These are phyloP conservation scores for Colletotrichum liaoningense DNA, from an alignment of 2,329 filamentous ascomycete genomes.

Conservation along the genomic window DNA sequence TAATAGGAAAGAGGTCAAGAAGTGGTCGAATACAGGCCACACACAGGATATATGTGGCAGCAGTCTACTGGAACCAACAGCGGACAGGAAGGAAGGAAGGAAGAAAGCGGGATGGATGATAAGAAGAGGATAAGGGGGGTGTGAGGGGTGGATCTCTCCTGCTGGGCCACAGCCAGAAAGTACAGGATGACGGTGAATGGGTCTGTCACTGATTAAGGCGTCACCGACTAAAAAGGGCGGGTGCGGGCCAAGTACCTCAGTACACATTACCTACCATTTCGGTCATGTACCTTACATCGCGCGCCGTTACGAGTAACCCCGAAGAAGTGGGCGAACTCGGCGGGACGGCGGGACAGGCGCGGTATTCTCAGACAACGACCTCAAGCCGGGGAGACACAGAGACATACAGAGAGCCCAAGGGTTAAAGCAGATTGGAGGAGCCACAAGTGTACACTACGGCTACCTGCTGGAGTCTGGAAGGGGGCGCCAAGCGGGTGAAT, in stretches of 20 bases:
- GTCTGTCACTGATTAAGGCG: conserved; percentile 36
- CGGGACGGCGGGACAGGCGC: conserved; percentile 17
- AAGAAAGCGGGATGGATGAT: conserved; percentile 35
- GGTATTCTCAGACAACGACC: conserved; percentile 3
- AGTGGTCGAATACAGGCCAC: conserved; percentile 13
- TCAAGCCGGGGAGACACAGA: background rate
- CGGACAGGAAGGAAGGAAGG: conserved; percentile 21
- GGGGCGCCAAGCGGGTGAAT: conserved; percentile 22
- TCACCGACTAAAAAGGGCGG: conserved; percentile 27
- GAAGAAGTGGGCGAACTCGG: conserved; percentile 27
- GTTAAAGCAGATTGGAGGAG: background rate
- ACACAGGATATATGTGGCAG: conserved; percentile 35
- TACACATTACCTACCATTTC: conserved; percentile 14
- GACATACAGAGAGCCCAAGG: background rate
- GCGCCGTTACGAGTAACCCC: conserved; percentile 32
- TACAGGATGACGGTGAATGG: conserved; percentile 31
- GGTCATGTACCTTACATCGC: conserved; percentile 12
- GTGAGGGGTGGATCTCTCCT: conserved; percentile 9
- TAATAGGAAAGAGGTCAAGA: background rate
- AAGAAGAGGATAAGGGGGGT: conserved; percentile 33
- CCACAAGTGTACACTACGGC: background rate
- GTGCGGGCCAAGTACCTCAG: background rate
- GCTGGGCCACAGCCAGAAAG: conserved; percentile 12
- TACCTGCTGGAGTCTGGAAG: conserved; percentile 5
- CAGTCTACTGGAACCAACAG: conserved; percentile 31